phyloP scores from a whole-genome alignment of 2,329 filamentous ascomycete species.

The Volutella citrinella region DNA sequence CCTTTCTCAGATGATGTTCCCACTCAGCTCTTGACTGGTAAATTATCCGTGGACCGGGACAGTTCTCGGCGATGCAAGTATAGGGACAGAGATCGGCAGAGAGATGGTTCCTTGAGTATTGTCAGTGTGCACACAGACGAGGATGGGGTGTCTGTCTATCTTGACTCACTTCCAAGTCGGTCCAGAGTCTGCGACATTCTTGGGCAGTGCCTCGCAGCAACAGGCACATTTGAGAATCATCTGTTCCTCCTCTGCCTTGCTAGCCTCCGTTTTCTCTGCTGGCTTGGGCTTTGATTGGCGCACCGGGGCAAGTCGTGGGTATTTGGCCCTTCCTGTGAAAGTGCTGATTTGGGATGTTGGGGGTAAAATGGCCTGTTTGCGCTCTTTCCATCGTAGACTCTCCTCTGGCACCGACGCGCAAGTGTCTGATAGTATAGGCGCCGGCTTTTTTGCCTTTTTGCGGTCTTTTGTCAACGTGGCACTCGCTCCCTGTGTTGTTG shows the following conservation, averaged over 20 bases:
- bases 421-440: constrained; percentile 3
- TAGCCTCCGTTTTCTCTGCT: not conserved
- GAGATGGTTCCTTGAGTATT: constrained; percentile 8
- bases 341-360: constrained; percentile 3
- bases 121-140: not conserved
- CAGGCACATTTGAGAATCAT: constrained; percentile 9
- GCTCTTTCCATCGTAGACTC: constrained; percentile 1
- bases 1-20: constrained; percentile 6
- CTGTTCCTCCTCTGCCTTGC: not conserved
- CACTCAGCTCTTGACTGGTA: constrained; percentile 5
- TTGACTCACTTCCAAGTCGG: constrained; percentile 5
- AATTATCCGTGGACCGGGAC: constrained; percentile 5
- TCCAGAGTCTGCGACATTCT: not conserved
- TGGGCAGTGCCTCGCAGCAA: constrained; percentile 9
- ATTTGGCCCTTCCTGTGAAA: not conserved
- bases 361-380: not conserved
- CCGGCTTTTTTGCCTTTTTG: too few species aligned
- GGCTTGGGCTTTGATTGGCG: too few species aligned
- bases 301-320: too few species aligned
- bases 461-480: too few species aligned
- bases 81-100: constrained; percentile 12
- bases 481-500: not conserved
- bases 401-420: constrained; percentile 3
- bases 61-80: constrained; percentile 12
- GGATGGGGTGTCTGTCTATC: not conserved